Percentiles rank a stretch among this genome's conserved stretches.
Conservation (phyloP, 305 asterid species). For the Caryopteris hybrid region DNA sequence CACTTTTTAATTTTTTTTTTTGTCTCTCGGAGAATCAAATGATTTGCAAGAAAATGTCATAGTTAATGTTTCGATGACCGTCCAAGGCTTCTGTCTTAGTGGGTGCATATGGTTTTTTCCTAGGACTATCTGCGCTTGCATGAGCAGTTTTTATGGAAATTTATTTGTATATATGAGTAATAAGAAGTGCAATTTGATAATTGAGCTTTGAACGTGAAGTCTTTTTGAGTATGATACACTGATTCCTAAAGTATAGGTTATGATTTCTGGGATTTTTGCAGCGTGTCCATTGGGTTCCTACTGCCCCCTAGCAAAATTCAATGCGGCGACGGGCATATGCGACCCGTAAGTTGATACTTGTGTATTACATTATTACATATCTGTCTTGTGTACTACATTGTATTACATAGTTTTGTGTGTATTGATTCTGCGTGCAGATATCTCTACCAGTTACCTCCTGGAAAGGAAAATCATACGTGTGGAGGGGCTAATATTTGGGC, state of each 20-base stretch:
- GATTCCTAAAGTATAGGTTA: slow-evolving; percentile 2
- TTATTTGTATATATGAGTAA: too few species aligned
- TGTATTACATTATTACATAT: neutral
- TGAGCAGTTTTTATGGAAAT: too few species aligned
- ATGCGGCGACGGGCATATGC: slow-evolving; percentile 61
- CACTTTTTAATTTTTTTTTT: too few species aligned
- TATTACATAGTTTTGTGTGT: neutral
- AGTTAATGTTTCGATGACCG: too few species aligned
- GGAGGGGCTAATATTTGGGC: slow-evolving; percentile 98
- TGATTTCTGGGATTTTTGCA: slow-evolving; percentile 25
- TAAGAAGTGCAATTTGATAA: neutral
- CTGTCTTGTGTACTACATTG: neutral
- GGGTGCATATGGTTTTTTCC: too few species aligned
- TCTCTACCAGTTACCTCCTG: slow-evolving; percentile 71
- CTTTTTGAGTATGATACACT: too few species aligned
- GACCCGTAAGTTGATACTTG: slow-evolving; percentile 63
- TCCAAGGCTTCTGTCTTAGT: too few species aligned
- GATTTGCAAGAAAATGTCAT: too few species aligned
- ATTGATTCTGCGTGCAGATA: slow-evolving; percentile 41
- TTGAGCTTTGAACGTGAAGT: neutral
- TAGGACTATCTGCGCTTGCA: too few species aligned
- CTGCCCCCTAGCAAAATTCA: slow-evolving; percentile 68
- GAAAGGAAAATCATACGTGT: slow-evolving; percentile 57
- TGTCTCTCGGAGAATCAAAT: too few species aligned
- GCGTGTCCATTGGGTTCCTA: slow-evolving; percentile 90